Base-by-base conservation (phyloP, 495 filamentous ascomycete species). In the Xylaria telfairii region DNA sequence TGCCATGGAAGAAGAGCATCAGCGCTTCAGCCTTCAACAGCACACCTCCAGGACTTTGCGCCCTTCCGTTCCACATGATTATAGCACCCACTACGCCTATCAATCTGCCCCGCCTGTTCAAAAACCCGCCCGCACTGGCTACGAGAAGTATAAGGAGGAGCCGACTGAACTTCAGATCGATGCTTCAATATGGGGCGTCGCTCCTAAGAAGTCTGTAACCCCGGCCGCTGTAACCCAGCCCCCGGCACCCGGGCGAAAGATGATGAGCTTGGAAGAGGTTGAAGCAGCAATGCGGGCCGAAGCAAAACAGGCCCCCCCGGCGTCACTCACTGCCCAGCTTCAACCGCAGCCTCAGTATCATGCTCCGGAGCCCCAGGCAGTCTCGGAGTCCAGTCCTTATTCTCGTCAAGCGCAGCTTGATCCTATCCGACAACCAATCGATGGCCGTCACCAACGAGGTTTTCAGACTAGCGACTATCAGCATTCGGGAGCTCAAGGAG, bases 211-310 rank as follows among this genome's bases (percentile, higher is more conserved):
- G 74, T 71, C 80, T 0, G 81, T 83, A 37, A 76, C 82, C 46
- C 73, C 78, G n/a, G 54, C 80, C 61, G 57, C 79, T 28, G 65
- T 65, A 41, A 15, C 67, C 21, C 74, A 78, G 12, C 46, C 73
- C 21, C 71, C 79, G 42, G 60, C 80, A 19, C 79, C 83, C 56
- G 75, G 84, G n/a, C 90, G 88, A 76, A 97, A 94, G 83, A 92
- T 98, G 86, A 89, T 99, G 91, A 98, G 93, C 74, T 76, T 99
- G 69, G 96, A 98, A 77, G 96, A 98, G 80, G 96, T 99, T 19
- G 96, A 99, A 83, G 96, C 96, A 42, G 90, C 94, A 74, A 92
- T 99, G 86, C 89, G 93, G 46, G 86, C 89, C 15, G 92, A 93
- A 74, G 80, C 86, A 24, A 88, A 89, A 73, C 73, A 75, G 34